Base-by-base conservation (phyloP, 2,329 filamentous ascomycete genomes). In the Aureobasidium subglaciale region DNA sequence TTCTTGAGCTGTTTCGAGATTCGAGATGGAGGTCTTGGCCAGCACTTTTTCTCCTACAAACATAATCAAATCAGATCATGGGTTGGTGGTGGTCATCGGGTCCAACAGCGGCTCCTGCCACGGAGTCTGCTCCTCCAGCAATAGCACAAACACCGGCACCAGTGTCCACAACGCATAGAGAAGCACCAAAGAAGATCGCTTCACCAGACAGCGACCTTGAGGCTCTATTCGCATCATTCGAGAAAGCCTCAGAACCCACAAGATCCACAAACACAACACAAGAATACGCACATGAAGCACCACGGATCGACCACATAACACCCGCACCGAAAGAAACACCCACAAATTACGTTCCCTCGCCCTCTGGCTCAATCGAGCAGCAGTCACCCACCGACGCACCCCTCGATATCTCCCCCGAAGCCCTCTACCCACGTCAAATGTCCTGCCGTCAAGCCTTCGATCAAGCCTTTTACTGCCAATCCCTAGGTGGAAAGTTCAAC, bases 391-490 rank as follows among this genome's bases (percentile, higher is more conserved):
- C 24, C n/a, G 41, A 46, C 18, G 40, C 32, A 25, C 54, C 41
- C 46, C 59, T 66, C 58, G 62, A 66, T 61, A 65, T 67, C 60
- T 63, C 57, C 57, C 80, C 84, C 62, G 83, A 88, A 61, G 82
- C 84, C 60, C 77, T 89, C 49, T 87, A 93, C 59, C 89, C 90
- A 0, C 84, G 84, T 38, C 83, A 79, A 52, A 93, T 97, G 86
- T 91, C 87, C 66, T 97, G 93, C 77, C 86, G 88, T 50, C 80
- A 86, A 59, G 87, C 90, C 63, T 97, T 99, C 74, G 93, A 99
- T 75, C 80, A 84, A 60, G 91, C 92, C 58, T 96, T 92, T 80
- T 89, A 92, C 77, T 99, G 93, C 79, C 88, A 93, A 68, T 90
- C 87, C 0, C 78, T 96, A 8, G 91, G 90, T 53, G 90, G 92